phyloP scores from a whole-genome alignment of 208 protist species.

The Wallacemonas collosoma region DNA sequence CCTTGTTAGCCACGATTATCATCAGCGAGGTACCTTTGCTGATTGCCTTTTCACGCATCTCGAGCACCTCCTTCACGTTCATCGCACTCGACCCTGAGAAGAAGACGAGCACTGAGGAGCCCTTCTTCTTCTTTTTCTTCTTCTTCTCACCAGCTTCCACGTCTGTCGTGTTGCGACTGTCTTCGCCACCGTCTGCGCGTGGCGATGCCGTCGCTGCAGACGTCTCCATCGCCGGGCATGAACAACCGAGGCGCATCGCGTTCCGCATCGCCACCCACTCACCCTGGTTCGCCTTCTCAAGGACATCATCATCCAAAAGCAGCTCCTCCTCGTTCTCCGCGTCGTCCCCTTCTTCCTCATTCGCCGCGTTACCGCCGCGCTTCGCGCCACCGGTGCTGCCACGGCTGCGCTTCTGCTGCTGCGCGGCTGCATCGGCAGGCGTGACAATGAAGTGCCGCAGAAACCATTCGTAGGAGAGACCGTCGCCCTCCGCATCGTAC shows the following conservation, averaged over 20 bases:
- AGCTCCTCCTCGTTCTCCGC: slow-evolving; percentile 16
- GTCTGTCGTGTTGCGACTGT: not conserved
- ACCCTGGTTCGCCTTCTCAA: slow-evolving; percentile 29
- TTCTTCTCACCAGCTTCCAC: slow-evolving; percentile 7
- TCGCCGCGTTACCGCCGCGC: slow-evolving; percentile 2
- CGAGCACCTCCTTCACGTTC: slow-evolving; percentile 51
- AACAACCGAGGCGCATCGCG: slow-evolving; percentile 67
- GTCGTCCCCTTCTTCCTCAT: slow-evolving; percentile 31
- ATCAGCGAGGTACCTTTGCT: slow-evolving; percentile 65
- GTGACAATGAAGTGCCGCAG: slow-evolving; percentile 57
- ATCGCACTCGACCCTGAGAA: slow-evolving; percentile 56
- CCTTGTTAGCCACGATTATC: slow-evolving; percentile 55
- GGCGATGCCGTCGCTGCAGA: not conserved
- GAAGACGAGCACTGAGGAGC: slow-evolving; percentile 52
- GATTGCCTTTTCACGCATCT: slow-evolving; percentile 65
- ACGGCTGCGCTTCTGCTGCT: slow-evolving; percentile 9
- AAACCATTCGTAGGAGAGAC: slow-evolving; percentile 78
- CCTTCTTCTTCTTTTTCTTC: slow-evolving; percentile 24
- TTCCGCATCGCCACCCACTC: slow-evolving; percentile 61
- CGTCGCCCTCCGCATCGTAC: slow-evolving; percentile 42
- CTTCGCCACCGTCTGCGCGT: not conserved
- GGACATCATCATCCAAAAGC: slow-evolving; percentile 16
- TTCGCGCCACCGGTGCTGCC: not conserved
- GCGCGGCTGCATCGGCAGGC: slow-evolving; percentile 23
- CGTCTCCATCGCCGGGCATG: not conserved